These are phyloP conservation scores for Ganoderma sinense DNA, from an alignment of 1,284 basidiomycete species.

Conservation along the genomic window DNA sequence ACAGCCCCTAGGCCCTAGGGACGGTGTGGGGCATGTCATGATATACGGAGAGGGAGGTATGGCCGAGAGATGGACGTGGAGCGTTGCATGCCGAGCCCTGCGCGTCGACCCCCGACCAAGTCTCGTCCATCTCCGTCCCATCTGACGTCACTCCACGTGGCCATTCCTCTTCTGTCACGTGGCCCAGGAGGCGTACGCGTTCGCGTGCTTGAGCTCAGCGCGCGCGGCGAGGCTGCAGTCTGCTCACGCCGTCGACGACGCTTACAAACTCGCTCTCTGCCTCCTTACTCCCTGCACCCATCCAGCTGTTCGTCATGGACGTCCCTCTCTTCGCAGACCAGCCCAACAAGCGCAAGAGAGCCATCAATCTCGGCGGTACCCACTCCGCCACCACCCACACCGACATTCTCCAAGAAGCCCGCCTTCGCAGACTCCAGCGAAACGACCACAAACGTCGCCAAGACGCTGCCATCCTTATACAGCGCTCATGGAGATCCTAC, in stretches of 20 bases:
- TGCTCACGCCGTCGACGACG: not conserved
- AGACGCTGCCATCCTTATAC: slow-evolving; percentile 66
- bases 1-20: not conserved
- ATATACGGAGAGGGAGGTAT: no score
- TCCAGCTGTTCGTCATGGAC: slow-evolving; percentile 15
- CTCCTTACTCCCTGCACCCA: not conserved
- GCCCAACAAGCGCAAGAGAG: slow-evolving; percentile 52
- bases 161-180: slow-evolving; percentile 19
- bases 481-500: slow-evolving; percentile 73
- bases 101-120: no score
- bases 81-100: not conserved
- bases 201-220: not conserved
- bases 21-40: not conserved
- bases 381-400: slow-evolving; percentile 58
- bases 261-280: not conserved
- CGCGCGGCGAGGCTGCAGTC: not conserved
- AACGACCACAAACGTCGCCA: slow-evolving; percentile 59
- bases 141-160: not conserved
- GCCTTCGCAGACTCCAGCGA: slow-evolving; percentile 63
- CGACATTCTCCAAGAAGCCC: slow-evolving; percentile 68
- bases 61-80: not conserved
- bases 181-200: slow-evolving; percentile 19
- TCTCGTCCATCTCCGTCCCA: not conserved
- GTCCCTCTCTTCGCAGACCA: slow-evolving; percentile 55
- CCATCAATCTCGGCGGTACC: slow-evolving; percentile 82